Base-by-base conservation (phyloP, 2,329 filamentous ascomycete species). In the Tolypocladium ovalisporum region DNA sequence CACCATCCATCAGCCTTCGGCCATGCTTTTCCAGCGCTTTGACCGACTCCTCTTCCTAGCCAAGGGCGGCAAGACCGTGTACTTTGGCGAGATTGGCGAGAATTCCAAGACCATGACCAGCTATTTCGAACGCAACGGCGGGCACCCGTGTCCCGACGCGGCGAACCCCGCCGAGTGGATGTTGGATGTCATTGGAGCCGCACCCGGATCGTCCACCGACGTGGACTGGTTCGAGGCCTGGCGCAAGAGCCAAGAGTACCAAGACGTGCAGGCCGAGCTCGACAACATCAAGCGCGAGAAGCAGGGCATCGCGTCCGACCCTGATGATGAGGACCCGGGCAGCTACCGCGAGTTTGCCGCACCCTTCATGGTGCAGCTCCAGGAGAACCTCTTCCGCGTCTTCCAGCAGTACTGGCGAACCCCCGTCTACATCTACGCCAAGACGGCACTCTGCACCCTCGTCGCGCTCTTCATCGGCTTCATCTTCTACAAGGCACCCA, bases 1-100 rank as follows among this genome's bases (percentile, higher is more conserved):
- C 75, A 97, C 93, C 0, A 97, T 97, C 60, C 93, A 97, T 71
- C 93, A 97, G 72, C 93, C 93, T n/a, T 95, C 90, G 17, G 91
- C 92, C 37, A 91, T 96, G 81, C 80, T 97, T 56, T 96, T 97
- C 77, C 89, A 96, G 70, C 87, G 90, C 58, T 97, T 94, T 68
- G 89, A 94, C 66, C 83, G 88, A 58, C 81, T 94, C 9, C 78
- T 93, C 36, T 90, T 94, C 75, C 76, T 94, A 19, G 85, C 86
- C 37, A 86, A 82, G 66, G 89, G 89, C 57, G 89, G 89, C 57
- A 82, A 78, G 67, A 90, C 88, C 1, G 87, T 93, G 52, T 94
- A 94, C 75, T 93, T 90, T 66, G 89, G 88, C 57, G 83, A 89
- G 4, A 86, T 93, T 58, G 90, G 89, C 61, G 73, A 86, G 63